Evolutionary conservation across 352 stramenopile species (phyloP).

Genomic region (Phytopythium montanum): DNA sequence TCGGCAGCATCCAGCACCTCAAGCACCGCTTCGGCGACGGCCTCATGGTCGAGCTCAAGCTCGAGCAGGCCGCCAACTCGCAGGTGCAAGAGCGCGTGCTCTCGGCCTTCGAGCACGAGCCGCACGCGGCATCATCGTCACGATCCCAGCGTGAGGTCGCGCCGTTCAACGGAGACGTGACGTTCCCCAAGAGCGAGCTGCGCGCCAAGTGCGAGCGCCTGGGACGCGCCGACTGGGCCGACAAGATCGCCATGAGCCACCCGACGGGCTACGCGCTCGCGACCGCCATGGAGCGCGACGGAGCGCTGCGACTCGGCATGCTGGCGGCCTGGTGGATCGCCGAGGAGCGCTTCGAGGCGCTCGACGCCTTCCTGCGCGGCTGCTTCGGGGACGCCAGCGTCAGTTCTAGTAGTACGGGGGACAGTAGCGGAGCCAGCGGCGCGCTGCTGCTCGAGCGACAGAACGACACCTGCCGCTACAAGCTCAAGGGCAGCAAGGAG

Average conservation of each 20-base stretch:
- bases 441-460: no score
- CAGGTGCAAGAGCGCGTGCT: conserved; percentile 32
- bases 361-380: no score
- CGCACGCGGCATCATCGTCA: background rate
- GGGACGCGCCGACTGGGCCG: conserved; percentile 36
- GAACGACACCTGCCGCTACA: no score
- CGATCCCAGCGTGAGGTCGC: background rate
- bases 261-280: conserved; percentile 63
- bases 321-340: conserved; percentile 72
- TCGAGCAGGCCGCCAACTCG: conserved; percentile 25
- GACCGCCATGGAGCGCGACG: no score
- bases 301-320: no score
- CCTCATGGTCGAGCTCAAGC: conserved; percentile 87
- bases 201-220: conserved; percentile 39
- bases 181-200: conserved; percentile 32
- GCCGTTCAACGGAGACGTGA: conserved; percentile 16
- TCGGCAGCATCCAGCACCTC: conserved; percentile 92
- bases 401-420: no score
- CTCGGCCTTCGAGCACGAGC: conserved; percentile 18
- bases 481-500: no score
- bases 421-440: no score
- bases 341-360: conserved; percentile 72
- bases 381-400: no score
- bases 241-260: conserved; percentile 46
- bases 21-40: conserved; percentile 96